Percentiles rank a stretch among this genome's conserved stretches.
Conservation (phyloP, 2,329 filamentous ascomycete species). For the Diplodia scrobiculata region DNA sequence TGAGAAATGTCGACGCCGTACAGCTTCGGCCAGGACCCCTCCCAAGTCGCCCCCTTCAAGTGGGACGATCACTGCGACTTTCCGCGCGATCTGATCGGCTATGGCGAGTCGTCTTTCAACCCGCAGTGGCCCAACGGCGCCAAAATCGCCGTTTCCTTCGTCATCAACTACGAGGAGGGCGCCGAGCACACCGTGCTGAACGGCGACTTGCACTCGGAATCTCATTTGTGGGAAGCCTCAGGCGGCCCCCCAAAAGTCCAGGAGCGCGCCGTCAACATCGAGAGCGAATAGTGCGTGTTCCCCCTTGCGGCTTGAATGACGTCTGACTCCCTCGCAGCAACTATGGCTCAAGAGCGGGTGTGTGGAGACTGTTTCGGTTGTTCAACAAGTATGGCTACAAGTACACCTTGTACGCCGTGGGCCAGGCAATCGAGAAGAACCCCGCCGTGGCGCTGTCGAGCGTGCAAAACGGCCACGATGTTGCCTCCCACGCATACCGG, state of each 20-base stretch:
- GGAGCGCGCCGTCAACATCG: constrained; percentile 52
- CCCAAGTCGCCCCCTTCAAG: constrained; percentile 36
- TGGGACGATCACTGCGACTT: constrained; percentile 38
- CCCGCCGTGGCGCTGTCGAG: constrained; percentile 53
- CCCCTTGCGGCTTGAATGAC: neutral
- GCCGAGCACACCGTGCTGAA: constrained; percentile 41
- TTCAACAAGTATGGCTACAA: constrained; percentile 55
- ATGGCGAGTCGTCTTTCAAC: constrained; percentile 46
- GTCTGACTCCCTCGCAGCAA: constrained; percentile 37
- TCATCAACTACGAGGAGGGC: constrained; percentile 46
- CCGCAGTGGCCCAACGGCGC: constrained; percentile 44
- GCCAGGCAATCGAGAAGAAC: constrained; percentile 52
- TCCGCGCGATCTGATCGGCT: constrained; percentile 48
- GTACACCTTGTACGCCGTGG: constrained; percentile 57
- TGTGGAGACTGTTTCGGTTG: constrained; percentile 55
- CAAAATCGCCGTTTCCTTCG: constrained; percentile 45
- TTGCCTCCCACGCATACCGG: constrained; percentile 47
- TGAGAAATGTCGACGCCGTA: constrained; percentile 19
- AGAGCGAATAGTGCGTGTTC: constrained; percentile 48
- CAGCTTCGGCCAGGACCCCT: constrained; percentile 10
- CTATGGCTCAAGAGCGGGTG: constrained; percentile 54
- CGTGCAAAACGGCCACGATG: constrained; percentile 55
- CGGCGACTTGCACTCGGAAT: constrained; percentile 41
- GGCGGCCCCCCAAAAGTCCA: constrained; percentile 41
- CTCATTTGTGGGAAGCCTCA: constrained; percentile 41